Evolutionary conservation across 129 eudicot species (phyloP).

Genomic region (Tagetes erecta): DNA sequence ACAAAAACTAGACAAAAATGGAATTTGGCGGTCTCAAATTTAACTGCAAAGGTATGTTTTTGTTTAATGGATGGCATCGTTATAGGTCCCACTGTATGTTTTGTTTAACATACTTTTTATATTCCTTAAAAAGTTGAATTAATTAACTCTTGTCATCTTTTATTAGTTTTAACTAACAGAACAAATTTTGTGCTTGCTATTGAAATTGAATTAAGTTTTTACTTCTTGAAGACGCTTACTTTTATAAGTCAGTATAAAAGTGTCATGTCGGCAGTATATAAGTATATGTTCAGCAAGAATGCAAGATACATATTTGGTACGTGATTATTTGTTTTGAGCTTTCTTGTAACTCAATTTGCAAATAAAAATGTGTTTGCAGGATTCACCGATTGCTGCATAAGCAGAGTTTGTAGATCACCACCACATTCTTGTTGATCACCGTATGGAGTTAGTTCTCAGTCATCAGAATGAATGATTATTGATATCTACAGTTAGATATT

Average conservation of each 20-base stretch:
- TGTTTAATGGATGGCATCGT: background rate
- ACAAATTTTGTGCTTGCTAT: background rate
- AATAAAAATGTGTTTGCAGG: slow-evolving; percentile 45
- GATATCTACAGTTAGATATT: slow-evolving; percentile 27
- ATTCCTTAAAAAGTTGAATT: background rate
- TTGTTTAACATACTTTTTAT: background rate
- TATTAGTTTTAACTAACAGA: slow-evolving; percentile 3
- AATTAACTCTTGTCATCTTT: background rate
- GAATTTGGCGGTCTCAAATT: slow-evolving; percentile 79
- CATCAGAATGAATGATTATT: slow-evolving; percentile 33
- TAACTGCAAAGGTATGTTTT: slow-evolving; percentile 71
- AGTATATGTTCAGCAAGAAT: background rate
- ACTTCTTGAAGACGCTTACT: background rate
- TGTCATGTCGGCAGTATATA: too few species aligned
- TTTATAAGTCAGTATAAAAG: background rate
- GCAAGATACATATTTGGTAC: background rate
- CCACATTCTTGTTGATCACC: slow-evolving; percentile 17
- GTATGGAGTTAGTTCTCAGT: slow-evolving; percentile 7
- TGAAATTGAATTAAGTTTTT: background rate
- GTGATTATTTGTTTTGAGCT: background rate
- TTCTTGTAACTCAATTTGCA: background rate
- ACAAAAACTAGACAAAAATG: slow-evolving; percentile 83
- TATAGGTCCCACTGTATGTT: background rate
- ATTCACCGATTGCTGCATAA: slow-evolving; percentile 68
- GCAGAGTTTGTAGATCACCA: slow-evolving; percentile 30